Base-by-base conservation (phyloP, 352 stramenopile species). In the Pythium monospermum region DNA sequence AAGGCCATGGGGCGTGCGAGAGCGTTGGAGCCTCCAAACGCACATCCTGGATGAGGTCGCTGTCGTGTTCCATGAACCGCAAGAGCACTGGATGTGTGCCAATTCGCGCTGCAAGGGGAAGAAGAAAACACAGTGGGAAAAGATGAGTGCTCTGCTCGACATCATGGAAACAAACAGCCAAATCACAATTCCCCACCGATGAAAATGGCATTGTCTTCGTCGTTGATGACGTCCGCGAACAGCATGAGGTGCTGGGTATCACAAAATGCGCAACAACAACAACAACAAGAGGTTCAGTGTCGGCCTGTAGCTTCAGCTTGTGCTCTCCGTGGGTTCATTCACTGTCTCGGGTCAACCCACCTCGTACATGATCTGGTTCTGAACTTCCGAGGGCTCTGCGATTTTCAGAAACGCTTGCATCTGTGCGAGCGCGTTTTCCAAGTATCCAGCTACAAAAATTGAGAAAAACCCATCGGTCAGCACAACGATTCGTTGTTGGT, bases 131-230 rank as follows among this genome's bases (percentile, higher is more conserved):
- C 16, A 47, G 22, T 36, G 26, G 7, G 19, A 23, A 27, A 16
- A 4, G 6, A 38, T 8, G 3, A 36, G 3, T 11, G n/a, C 16
- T 27, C 4, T 19, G 25, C 25, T 15, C 23, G 23, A 44, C n/a
- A n/a, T n/a, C n/a, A 49, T 0, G 5, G 33, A 28, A 27, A 33
- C 41, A 26, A 25, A 5, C 5, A 10, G 28, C 19, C 2, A 4
- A 37, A 6, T 18, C 8, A 19, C 15, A 10, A 22, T 16, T 5
- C 57, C 72, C 52, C 38, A 90, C 79, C 79, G 22, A 80, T 67
- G 40, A 84, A 89, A 6, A 74, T 87, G 27, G 80, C 73, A 57
- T 93, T 91, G 67, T 93, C 79, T 64, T 91, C 79, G 60, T 93
- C 79, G 12, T 71, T 55, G n/a, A 87, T 55, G 11, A 68, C 72